Percentiles rank a stretch among this genome's conserved stretches.
These are phyloP conservation scores for Beauveria brongniartii DNA, from an alignment of 2,329 filamentous ascomycete species.

Conservation along the genomic window DNA sequence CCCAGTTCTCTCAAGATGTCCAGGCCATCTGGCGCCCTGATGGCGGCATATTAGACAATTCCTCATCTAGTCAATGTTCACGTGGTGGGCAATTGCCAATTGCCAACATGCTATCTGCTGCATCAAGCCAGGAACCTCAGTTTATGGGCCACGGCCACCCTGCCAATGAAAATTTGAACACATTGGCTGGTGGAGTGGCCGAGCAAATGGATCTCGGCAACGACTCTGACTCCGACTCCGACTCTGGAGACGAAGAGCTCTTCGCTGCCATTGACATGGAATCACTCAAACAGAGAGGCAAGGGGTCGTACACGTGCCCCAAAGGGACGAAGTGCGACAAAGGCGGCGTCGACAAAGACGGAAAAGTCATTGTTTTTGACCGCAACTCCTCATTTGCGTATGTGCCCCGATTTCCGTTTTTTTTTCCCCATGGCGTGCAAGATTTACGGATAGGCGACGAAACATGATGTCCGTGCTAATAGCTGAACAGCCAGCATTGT, in stretches of 20 bases:
- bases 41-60: background rate
- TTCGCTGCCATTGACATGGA: slow-evolving; percentile 31
- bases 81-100: background rate
- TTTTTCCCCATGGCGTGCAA: background rate
- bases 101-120: background rate
- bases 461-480: background rate
- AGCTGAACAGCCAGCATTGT: slow-evolving; percentile 31
- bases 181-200: background rate
- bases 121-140: background rate
- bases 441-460: background rate
- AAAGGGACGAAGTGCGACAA: slow-evolving; percentile 29
- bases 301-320: slow-evolving; percentile 30
- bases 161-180: background rate
- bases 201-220: slow-evolving; percentile 3
- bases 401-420: background rate
- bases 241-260: slow-evolving; percentile 25
- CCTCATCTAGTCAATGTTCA: background rate
- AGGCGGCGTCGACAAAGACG: slow-evolving; percentile 32
- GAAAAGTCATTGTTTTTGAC: slow-evolving; percentile 30
- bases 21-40: slow-evolving; percentile 23
- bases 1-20: slow-evolving; percentile 27
- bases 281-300: slow-evolving; percentile 30
- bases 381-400: slow-evolving; percentile 35
- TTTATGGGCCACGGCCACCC: background rate
- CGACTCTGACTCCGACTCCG: slow-evolving; percentile 23